Evolutionary conservation across 305 asterid genomes (phyloP), one percentile per base, ranked within the genome.

Genomic region (Fraxinus platypoda): DNA sequence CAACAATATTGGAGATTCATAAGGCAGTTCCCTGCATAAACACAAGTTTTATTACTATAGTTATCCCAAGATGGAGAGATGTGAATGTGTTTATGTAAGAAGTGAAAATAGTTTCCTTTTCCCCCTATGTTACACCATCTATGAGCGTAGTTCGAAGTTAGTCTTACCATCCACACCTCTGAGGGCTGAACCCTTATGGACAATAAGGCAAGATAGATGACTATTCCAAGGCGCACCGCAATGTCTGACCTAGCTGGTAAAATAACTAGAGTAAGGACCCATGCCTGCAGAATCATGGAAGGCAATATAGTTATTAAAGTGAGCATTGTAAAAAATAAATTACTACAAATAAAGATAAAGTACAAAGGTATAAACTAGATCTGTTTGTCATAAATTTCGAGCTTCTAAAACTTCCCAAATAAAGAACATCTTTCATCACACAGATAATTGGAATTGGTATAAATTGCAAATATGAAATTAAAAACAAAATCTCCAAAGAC

Each of bases 211-310:
- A 96, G 92, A 84, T 80, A 92, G 62, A 81, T 78, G 28, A 96
- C 97, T 46, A 96, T 84, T 64, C 95, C 94, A 21, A 93, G 78
- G 68, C 99, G 98, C 82, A 92, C 85, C 25, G 81, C 68, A 59
- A 88, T 82, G 38, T 86, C 87, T 6, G 97, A 87, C 84, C 90
- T 90, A 80, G 98, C 99, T 46, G 99, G 99, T 86, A 96, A 81
- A 83, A 96, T 80, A 85, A 94, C 97, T 85, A 96, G 85, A 7
- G 93, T 93, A 80, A 94, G 87, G 68, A 96, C 94, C 99, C 99
- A 96, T 79, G 91, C 97, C 99, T 96, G 87, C 87, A 2, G 38
- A 70, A 88, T 74, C 46, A 85, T 74, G 12, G 64, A 78, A 79
- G 74, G 74, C 26, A 66, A 19, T 21, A 46, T 30, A 19, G 82